Base-by-base conservation (phyloP, 805 yeast genomes). In the Candida argentea region DNA sequence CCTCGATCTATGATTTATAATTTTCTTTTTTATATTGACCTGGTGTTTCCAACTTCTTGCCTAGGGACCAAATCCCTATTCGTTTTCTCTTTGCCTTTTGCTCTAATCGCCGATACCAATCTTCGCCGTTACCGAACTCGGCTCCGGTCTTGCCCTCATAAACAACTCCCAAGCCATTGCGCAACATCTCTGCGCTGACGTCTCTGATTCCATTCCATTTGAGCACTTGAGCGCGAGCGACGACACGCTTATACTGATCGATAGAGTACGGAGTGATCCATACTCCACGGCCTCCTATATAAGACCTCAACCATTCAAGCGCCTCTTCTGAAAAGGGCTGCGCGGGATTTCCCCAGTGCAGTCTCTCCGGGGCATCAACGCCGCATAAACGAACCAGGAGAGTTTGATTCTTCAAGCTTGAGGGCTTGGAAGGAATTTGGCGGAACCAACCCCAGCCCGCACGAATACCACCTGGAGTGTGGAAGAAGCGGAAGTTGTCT, bases 361-460 rank as follows among this genome's bases (percentile, higher is more conserved):
- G 71, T 24, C 93, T 61, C 47, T 91, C 98, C 1, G 98, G 98
- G 0, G 98, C 98, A 63, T 91, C 98, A 10, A 89, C 78, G 0
- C 96, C 98, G 52, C 91, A 81, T 13, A 91, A 57, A 26, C 98
- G 64, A 4, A 91, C 71, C 51, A 79, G 76, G 20, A 91, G 58
- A 0, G 98, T 91, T 38, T 76, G 63, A 35, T 70, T 70, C 36
- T 73, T 71, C 21, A 73, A 49, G 43, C 46, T 32, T 51, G 66
- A 26, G 55, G 67, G 42, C 31, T 52, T 46, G 7, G 56, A 51
- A 0, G 97, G 97, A 0, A 73, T 61, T 8, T 50, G 39, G 19
- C 98, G 58, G 14, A 83, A 46, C 94, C 94, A 83, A 8, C 93
- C 87, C 98, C 98, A 91, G 0, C 98, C 98, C 3, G 79, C 72